Evolutionary conservation across 352 stramenopile genomes (phyloP).

Genomic region (Pythium sp.): DNA sequence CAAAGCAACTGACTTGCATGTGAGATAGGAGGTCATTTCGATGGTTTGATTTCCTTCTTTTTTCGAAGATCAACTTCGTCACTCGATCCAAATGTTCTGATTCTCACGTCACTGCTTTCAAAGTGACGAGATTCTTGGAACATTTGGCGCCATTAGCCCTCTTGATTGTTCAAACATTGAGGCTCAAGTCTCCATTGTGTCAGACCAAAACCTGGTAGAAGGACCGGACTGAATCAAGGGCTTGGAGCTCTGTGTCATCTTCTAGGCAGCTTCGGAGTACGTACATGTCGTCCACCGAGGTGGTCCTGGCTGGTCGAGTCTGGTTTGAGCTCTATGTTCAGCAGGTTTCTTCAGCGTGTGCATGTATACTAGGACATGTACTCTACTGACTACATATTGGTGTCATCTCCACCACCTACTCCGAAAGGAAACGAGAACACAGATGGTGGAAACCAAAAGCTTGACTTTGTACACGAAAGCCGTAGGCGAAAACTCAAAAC

Average conservation of each 20-base stretch:
- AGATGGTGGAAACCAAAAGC: neutral
- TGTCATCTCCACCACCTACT: too few relatives aligned
- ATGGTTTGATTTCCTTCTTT: neutral
- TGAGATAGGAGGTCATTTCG: neutral
- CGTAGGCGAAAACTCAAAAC: too few relatives aligned
- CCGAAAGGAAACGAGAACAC: neutral
- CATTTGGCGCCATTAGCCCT: neutral
- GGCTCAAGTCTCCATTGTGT: too few relatives aligned
- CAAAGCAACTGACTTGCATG: too few relatives aligned
- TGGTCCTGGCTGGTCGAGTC: neutral
- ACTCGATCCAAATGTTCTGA: neutral
- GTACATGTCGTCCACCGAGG: neutral
- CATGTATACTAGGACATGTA: neutral
- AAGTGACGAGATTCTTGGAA: neutral
- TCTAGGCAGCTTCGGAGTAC: neutral
- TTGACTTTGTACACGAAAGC: too few relatives aligned
- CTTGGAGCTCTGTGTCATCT: neutral
- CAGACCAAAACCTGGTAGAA: neutral
- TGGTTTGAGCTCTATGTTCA: neutral
- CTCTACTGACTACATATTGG: neutral
- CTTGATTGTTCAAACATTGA: neutral
- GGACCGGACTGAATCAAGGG: neutral
- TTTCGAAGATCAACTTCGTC: neutral
- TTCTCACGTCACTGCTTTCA: neutral
- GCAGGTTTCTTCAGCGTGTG: neutral